Evolutionary conservation across 2,329 filamentous ascomycete species (phyloP).

Genomic region (Mollisia scopiformis): DNA sequence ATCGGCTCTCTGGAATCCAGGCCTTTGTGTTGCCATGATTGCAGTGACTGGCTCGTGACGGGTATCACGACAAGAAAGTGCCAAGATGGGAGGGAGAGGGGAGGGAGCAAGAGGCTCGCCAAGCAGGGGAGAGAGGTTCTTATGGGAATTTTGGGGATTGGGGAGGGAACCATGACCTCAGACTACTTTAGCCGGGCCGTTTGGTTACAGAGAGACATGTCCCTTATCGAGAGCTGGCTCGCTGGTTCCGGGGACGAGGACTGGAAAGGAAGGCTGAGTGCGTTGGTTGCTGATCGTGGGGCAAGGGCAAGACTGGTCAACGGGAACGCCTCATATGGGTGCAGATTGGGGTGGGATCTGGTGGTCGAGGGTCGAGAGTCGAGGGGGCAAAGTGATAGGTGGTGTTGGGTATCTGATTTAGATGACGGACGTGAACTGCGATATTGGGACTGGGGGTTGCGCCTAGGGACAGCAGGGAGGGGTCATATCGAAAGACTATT

Average conservation of each 20-base stretch:
- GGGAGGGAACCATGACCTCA: not conserved
- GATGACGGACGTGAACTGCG: not conserved
- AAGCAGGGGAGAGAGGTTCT: not conserved
- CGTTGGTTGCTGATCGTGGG: too few relatives aligned
- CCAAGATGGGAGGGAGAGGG: not conserved
- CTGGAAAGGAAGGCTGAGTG: not conserved
- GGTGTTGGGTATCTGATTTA: not conserved
- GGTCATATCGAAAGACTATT: not conserved
- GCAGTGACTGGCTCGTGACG: not conserved
- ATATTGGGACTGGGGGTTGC: not conserved
- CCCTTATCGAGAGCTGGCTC: not conserved
- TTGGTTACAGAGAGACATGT: not conserved
- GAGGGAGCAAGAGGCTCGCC: too few relatives aligned
- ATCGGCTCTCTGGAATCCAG: conserved; percentile 6
- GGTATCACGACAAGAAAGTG: not conserved
- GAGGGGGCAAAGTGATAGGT: not conserved
- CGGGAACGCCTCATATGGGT: too few relatives aligned
- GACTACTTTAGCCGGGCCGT: not conserved
- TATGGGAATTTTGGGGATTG: not conserved
- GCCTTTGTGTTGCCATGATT: conserved; percentile 15
- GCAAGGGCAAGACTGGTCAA: too few relatives aligned
- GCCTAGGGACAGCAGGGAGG: too few relatives aligned
- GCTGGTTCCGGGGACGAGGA: not conserved
- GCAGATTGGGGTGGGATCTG: too few relatives aligned
- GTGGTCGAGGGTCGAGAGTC: not conserved